Conservation (phyloP, 306 rosid genomes). For the Sindora glabra region DNA sequence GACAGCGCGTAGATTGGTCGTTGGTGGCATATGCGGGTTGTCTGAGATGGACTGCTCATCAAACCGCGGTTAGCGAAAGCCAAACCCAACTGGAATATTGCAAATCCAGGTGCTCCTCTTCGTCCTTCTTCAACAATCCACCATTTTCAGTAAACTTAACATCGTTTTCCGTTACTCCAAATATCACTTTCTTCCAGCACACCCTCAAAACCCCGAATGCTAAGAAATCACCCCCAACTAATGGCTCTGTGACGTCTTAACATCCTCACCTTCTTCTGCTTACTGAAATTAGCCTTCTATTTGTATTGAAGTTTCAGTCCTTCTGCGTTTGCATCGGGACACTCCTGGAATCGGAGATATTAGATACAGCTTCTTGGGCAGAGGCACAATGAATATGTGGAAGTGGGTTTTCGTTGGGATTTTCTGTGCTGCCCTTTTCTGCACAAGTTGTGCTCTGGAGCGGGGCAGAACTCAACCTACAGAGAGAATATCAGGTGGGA, state of each 20-base stretch:
- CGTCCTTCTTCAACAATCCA: constrained; percentile 3
- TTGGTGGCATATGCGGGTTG: background rate
- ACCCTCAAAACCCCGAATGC: constrained; percentile 10
- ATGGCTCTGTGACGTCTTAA: constrained; percentile 28
- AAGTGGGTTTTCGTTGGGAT: constrained; percentile 40
- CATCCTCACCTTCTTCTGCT: constrained; percentile 18
- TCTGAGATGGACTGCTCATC: constrained; percentile 28
- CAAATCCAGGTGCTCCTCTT: background rate
- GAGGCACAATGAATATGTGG: constrained; percentile 35
- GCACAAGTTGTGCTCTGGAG: constrained; percentile 36
- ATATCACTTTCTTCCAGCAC: constrained; percentile 15
- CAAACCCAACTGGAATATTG: background rate
- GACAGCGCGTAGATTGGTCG: background rate
- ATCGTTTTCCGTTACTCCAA: constrained; percentile 25
- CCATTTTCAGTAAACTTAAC: constrained; percentile 8
- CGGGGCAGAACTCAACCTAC: constrained; percentile 59
- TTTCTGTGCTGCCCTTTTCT: constrained; percentile 42
- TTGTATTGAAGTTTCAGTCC: background rate
- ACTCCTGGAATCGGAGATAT: background rate
- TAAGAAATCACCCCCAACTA: constrained; percentile 34
- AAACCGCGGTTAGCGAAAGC: constrained; percentile 7
- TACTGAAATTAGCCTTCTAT: constrained; percentile 11
- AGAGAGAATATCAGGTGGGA: constrained; percentile 84
- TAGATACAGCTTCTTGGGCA: background rate
- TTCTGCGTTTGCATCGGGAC: background rate